Evolutionary conservation across 2,329 filamentous ascomycete species (phyloP), one percentile per base, ranked within the genome.

Genomic region (Tolypocladium album): DNA sequence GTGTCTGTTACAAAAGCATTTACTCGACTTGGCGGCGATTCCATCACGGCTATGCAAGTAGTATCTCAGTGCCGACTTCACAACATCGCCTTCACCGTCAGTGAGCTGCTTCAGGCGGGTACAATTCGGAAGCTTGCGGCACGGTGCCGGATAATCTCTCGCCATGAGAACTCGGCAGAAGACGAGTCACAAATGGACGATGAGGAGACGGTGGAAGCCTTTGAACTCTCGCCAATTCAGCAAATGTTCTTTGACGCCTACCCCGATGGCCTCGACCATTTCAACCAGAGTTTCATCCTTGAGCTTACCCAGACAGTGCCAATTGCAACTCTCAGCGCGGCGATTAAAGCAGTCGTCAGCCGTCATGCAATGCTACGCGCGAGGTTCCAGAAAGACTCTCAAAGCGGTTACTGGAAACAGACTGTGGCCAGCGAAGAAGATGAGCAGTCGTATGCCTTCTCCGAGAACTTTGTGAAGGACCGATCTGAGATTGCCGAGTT

Each of bases 241-340:
- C 67, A 71, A 22, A 67, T 78, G 42, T 78, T 76, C 60, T 77
- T 79, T 60, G 71, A 57, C 50, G 76, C 60, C 63, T 72, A 24
- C 62, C 59, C 6, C 0, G 64, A 47, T 1, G 72, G 71, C 4
- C 67, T 65, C 8, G 57, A 74, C 22, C 74, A 74, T 31, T 78
- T 77, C 67, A 79, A 79, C 59, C 78, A 80, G 61, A 78, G 74
- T 12, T 77, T 76, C 50, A 69, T 74, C 0, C 63, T 80, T 6
- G 68, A 68, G 1, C 55, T 79, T 9, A 66, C 24, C 0, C 17
- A 39, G 4, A 7, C 15, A 0, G 24, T 74, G 0, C 56, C 65
- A 0, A 15, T 17, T 3, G 22, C 36, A 0, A 61, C 42, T 0
- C 45, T 75, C 6, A 24, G 60, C 6, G 15, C 61, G 0, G 71